These are phyloP conservation scores for Pseudoneurospora amorphoporcata DNA, from an alignment of 495 filamentous ascomycete species.

Conservation along the genomic window DNA sequence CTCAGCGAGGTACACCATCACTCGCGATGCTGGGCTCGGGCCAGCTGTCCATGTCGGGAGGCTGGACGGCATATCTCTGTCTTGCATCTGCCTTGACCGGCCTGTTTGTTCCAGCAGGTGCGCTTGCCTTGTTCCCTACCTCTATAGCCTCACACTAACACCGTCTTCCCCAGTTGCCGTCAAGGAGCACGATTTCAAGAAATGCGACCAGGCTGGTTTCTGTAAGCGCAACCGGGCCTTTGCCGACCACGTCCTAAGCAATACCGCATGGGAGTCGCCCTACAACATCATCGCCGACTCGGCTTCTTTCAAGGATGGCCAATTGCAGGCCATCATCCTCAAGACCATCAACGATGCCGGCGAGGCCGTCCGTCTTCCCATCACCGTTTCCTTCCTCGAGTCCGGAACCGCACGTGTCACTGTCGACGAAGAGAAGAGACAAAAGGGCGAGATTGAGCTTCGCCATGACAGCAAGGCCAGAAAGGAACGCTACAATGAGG, in stretches of 20 bases:
- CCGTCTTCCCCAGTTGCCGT: slow-evolving; percentile 49
- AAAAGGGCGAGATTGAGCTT: slow-evolving; percentile 81
- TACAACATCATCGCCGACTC: slow-evolving; percentile 66
- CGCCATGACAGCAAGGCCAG: slow-evolving; percentile 72
- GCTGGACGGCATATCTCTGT: slow-evolving; percentile 47
- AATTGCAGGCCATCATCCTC: slow-evolving; percentile 65
- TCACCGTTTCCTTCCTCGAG: slow-evolving; percentile 78
- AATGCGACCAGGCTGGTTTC: slow-evolving; percentile 88
- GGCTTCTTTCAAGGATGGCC: slow-evolving; percentile 65
- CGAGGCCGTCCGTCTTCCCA: slow-evolving; percentile 62
- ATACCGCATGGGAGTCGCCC: slow-evolving; percentile 65
- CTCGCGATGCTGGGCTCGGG: slow-evolving; percentile 29
- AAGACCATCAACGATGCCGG: slow-evolving; percentile 56
- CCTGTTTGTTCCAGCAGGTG: slow-evolving; percentile 43
- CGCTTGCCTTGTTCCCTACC: background rate
- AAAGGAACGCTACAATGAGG: slow-evolving; percentile 91
- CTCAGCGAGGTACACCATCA: background rate
- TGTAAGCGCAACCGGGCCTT: slow-evolving; percentile 87
- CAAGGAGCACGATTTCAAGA: slow-evolving; percentile 95
- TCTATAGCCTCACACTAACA: slow-evolving; percentile 8
- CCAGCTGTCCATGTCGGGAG: slow-evolving; percentile 34
- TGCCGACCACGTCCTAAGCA: slow-evolving; percentile 61
- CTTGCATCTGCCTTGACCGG: slow-evolving; percentile 32
- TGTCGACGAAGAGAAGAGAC: slow-evolving; percentile 80
- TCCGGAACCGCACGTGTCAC: slow-evolving; percentile 79